Evolutionary conservation across 2,329 filamentous ascomycete genomes (phyloP), one percentile per base, ranked within the genome.

Genomic region (Neonectria punicea): DNA sequence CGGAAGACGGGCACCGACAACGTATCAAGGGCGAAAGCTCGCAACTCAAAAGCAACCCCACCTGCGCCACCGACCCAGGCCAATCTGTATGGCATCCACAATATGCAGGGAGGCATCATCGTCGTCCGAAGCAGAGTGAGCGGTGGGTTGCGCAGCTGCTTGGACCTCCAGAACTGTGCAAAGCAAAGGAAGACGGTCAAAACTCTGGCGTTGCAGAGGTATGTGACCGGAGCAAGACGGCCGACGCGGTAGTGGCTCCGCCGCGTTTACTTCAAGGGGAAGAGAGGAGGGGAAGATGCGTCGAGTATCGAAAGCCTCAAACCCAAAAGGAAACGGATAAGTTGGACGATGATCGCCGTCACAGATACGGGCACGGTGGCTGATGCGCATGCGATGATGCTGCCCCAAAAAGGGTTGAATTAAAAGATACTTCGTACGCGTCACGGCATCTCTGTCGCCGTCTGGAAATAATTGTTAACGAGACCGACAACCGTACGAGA

Each of bases 21-120:
- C 56, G 46, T 43, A 51, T 46, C 49, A 11, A 36, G 30, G 20
- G 8, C 30, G 18, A 34, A 22, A 22, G 14, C 13, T 53, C n/a
- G 49, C 49, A 43, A 43, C 49, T 18, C 49, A 30, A 53, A 34
- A 22, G 16, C 22, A 51, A 56, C 55, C 44, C 55, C 55, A 50
- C 55, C 32, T 22, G 32, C 43, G 30, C 60, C 54, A 51, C 41
- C 53, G 30, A 51, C 49, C 49, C 28, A 11, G 32, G 10, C 44
- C 32, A 51, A 50, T 43, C 9, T 36, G 5, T 36, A 51, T 47
- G 28, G 49, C 49, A 58, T 49, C 61, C 61, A 63, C 54, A 43
- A 28, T 63, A 63, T 63, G 54, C 61, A 63, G 41, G 61, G 61
- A 58, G 61, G 32, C 54, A 58, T 58, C 55, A 49, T 58, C 34